A percentile compares a stretch with the other conserved stretches of the same genome.
Conservation (phyloP, 2,329 filamentous ascomycete genomes). For the Neofusicoccum parvum region DNA sequence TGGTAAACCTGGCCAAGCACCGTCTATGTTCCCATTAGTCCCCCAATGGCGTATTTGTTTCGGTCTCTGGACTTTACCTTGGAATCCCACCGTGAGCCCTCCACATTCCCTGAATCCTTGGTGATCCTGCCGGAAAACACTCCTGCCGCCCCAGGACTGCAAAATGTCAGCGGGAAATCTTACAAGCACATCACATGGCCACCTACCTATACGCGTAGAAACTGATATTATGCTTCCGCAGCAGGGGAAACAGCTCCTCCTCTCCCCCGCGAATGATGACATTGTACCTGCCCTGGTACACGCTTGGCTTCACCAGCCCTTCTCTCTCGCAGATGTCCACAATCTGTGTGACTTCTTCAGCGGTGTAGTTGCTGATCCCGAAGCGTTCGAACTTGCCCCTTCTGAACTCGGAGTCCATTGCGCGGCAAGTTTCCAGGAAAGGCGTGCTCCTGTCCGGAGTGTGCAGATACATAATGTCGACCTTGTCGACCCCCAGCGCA, state of each 20-base stretch:
- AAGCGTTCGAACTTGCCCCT: constrained; percentile 50
- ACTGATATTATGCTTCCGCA: constrained; percentile 46
- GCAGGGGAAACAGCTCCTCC: constrained; percentile 44
- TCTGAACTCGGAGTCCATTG: constrained; percentile 49
- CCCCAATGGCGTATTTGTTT: too few relatives aligned
- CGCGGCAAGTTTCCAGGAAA: constrained; percentile 48
- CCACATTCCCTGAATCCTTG: too few relatives aligned
- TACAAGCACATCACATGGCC: too few relatives aligned
- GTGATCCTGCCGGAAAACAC: too few relatives aligned
- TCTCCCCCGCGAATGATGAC: constrained; percentile 47
- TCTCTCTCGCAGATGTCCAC: constrained; percentile 46
- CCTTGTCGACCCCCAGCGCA: constrained; percentile 42
- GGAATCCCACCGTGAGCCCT: too few relatives aligned
- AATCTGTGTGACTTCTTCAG: constrained; percentile 52
- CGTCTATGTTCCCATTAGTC: too few relatives aligned
- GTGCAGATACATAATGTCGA: constrained; percentile 56
- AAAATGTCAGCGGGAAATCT: too few relatives aligned
- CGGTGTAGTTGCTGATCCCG: constrained; percentile 50
- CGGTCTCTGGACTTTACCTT: too few relatives aligned
- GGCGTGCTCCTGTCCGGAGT: constrained; percentile 52
- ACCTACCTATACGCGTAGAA: constrained; percentile 44
- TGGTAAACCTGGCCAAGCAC: too few relatives aligned
- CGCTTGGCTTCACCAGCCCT: constrained; percentile 46
- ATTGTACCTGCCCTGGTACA: constrained; percentile 54
- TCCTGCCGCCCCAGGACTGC: neutral